A percentile compares a stretch with the other conserved stretches of the same genome.
These are phyloP conservation scores for Cyclotella sp. DNA, from an alignment of 108 stramenopile genomes.

Conservation along the genomic window DNA sequence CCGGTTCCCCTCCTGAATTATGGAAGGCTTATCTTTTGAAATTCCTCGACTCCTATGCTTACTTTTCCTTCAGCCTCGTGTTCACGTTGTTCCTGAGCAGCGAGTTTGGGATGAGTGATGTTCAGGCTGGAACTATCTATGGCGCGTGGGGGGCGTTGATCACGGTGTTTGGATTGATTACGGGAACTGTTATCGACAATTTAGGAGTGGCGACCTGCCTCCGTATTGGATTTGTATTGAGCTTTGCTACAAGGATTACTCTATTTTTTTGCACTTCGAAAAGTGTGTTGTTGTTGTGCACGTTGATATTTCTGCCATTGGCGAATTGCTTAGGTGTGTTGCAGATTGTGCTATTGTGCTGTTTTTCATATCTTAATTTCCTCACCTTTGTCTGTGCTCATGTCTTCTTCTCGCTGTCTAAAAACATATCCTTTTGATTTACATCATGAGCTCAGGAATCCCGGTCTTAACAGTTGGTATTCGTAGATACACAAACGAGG, in stretches of 20 bases:
- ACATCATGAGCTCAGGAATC: conserved; percentile 45
- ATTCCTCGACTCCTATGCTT: conserved; percentile 74
- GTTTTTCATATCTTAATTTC: background rate
- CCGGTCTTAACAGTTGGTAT: conserved; percentile 73
- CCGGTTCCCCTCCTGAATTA: conserved; percentile 62
- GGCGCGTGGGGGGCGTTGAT: conserved; percentile 75
- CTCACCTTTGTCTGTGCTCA: background rate
- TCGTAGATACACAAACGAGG: conserved; percentile 65
- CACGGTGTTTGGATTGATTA: conserved; percentile 67
- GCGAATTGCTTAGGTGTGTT: conserved; percentile 57
- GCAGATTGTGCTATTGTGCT: too few species aligned
- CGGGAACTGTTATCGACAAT: conserved; percentile 69
- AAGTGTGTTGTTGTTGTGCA: conserved; percentile 44
- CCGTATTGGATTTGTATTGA: conserved; percentile 56
- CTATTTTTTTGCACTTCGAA: conserved; percentile 57
- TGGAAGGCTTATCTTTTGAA: conserved; percentile 67
- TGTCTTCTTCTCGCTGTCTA: background rate
- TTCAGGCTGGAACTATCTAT: conserved; percentile 69
- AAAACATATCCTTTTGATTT: background rate
- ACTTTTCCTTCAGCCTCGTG: conserved; percentile 67
- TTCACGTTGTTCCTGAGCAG: conserved; percentile 65
- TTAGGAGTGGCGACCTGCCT: conserved; percentile 66
- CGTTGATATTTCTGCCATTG: conserved; percentile 54
- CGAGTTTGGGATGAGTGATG: conserved; percentile 66
- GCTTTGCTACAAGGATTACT: conserved; percentile 46